Percentiles rank a stretch among this genome's conserved stretches.
Evolutionary conservation across 2,329 filamentous ascomycete genomes (phyloP).

Genomic region (Blastomyces emzantsi): DNA sequence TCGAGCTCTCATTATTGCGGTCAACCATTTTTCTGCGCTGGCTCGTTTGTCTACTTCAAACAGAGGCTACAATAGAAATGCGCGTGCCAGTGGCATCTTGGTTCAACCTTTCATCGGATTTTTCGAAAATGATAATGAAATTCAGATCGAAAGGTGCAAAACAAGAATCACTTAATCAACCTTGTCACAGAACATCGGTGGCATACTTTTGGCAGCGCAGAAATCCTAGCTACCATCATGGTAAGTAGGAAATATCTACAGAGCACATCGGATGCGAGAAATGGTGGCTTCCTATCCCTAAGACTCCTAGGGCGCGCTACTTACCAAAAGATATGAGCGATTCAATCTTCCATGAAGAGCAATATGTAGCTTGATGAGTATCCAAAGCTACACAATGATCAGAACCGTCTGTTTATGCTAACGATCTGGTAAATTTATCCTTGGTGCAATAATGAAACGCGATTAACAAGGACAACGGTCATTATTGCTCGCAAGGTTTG

Average conservation of each 20-base stretch:
- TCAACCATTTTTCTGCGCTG: too few species aligned
- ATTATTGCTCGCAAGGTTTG: too few species aligned
- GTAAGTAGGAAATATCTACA: not conserved
- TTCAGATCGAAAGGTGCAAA: not conserved
- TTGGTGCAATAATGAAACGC: too few species aligned
- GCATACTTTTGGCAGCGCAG: not conserved
- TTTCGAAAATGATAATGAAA: not conserved
- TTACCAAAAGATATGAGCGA: not conserved
- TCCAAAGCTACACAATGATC: not conserved
- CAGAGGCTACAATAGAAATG: not conserved
- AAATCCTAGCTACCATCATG: not conserved
- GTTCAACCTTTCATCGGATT: not conserved
- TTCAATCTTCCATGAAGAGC: not conserved
- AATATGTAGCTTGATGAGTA: not conserved
- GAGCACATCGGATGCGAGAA: not conserved
- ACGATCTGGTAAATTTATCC: too few species aligned
- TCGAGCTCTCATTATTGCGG: not conserved
- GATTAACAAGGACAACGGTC: too few species aligned
- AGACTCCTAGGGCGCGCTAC: not conserved
- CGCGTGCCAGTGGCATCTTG: not conserved
- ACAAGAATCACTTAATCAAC: not conserved
- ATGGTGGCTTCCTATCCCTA: not conserved
- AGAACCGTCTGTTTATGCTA: not conserved
- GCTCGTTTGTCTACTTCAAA: not conserved
- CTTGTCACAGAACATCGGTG: not conserved